Conservation (phyloP, 75 land plant species). For the Selaginella moellendorffii region DNA sequence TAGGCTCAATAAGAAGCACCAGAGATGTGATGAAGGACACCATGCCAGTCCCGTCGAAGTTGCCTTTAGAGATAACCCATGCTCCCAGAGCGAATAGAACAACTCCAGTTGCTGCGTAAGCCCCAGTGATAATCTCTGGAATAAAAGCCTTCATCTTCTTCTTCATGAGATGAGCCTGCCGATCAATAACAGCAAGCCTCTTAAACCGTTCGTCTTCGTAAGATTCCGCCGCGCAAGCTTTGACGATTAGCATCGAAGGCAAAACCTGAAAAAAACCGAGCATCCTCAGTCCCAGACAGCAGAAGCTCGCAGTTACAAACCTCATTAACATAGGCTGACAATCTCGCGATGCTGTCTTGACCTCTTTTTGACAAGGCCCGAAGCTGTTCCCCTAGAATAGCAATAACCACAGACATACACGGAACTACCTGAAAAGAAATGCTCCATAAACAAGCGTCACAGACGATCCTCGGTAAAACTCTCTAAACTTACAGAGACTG, state of each 20-base stretch:
- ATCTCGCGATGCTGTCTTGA: constrained; percentile 39
- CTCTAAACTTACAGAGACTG: constrained; percentile 53
- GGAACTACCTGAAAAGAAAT: constrained; percentile 50
- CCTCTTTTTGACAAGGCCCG: constrained; percentile 51
- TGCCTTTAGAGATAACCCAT: constrained; percentile 34
- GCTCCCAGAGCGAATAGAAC: constrained; percentile 39
- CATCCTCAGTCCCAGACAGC: neutral
- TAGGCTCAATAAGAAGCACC: constrained; percentile 60
- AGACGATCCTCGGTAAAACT: too few species aligned
- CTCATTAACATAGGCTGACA: constrained; percentile 91
- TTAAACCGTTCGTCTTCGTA: constrained; percentile 50
- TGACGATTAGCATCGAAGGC: constrained; percentile 68
- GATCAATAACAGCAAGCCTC: constrained; percentile 48
- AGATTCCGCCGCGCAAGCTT: constrained; percentile 63
- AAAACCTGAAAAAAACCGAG: constrained; percentile 40
- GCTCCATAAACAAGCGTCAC: neutral
- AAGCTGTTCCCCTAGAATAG: constrained; percentile 64
- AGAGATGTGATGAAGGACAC: constrained; percentile 66
- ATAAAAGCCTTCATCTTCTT: constrained; percentile 84
- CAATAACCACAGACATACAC: constrained; percentile 44
- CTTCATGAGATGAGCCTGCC: constrained; percentile 37
- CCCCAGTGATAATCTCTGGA: constrained; percentile 53
- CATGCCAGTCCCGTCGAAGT: constrained; percentile 39
- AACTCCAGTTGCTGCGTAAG: constrained; percentile 46
- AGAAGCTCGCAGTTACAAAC: constrained; percentile 16